A percentile compares a stretch with the other conserved stretches of the same genome.
These are phyloP conservation scores for Penicillium parvum DNA, from an alignment of 495 filamentous ascomycete genomes.

Conservation along the genomic window DNA sequence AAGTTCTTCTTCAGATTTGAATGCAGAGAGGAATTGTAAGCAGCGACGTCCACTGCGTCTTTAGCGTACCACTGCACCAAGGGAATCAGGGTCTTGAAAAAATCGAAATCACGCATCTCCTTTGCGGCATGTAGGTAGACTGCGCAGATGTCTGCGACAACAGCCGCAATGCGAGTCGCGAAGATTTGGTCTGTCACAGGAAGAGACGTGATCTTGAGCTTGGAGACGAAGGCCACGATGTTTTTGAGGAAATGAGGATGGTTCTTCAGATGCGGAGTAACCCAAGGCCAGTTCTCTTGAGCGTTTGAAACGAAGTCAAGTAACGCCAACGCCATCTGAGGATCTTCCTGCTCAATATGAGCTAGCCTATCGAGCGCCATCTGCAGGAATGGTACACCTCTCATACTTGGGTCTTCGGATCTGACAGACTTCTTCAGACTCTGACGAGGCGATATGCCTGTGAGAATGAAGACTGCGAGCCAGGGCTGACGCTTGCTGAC, in stretches of 20 bases:
- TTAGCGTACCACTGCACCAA: conserved; percentile 72
- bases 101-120: conserved; percentile 60
- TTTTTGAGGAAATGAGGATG: conserved; percentile 66
- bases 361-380: conserved; percentile 72
- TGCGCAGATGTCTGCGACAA: conserved; percentile 82
- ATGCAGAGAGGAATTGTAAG: conserved; percentile 84
- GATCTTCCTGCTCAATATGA: conserved; percentile 58
- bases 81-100: conserved; percentile 64
- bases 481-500: conserved; percentile 91
- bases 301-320: conserved; percentile 81
- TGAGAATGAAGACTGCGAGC: conserved; percentile 88
- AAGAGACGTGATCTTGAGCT: conserved; percentile 48
- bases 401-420: conserved; percentile 32
- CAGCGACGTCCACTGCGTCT: conserved; percentile 65
- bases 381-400: conserved; percentile 61
- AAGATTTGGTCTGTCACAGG: conserved; percentile 42
- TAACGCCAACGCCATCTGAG: conserved; percentile 62
- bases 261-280: conserved; percentile 68
- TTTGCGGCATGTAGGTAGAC: conserved; percentile 82
- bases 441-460: conserved; percentile 75
- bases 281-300: conserved; percentile 91
- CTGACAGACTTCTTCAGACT: conserved; percentile 54
- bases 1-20: conserved; percentile 81
- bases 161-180: conserved; percentile 69
- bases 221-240: conserved; percentile 64